These are phyloP conservation scores for Phytophthora citricola DNA, from an alignment of 352 stramenopile species.

Conservation along the genomic window DNA sequence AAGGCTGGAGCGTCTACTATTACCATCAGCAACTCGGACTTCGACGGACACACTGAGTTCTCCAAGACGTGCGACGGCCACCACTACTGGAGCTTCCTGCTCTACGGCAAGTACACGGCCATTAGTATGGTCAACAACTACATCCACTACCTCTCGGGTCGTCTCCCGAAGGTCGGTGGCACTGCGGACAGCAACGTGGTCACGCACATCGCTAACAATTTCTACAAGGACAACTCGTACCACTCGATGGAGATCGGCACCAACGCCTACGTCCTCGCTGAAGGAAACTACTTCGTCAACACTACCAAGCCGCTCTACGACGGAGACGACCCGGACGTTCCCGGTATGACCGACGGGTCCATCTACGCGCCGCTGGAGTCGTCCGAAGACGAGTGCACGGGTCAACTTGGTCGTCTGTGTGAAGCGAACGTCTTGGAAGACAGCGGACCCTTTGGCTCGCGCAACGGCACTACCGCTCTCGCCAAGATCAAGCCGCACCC, in stretches of 20 bases:
- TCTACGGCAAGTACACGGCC: constrained; percentile 14
- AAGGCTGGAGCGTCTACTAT: constrained; percentile 9
- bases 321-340: constrained; percentile 16
- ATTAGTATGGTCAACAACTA: constrained; percentile 17
- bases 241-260: constrained; percentile 14
- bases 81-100: constrained; percentile 42
- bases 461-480: constrained; percentile 9
- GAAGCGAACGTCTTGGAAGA: constrained; percentile 13
- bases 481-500: constrained; percentile 7
- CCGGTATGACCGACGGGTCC: constrained; percentile 8
- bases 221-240: constrained; percentile 12
- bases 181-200: not conserved
- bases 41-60: constrained; percentile 12
- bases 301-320: constrained; percentile 14
- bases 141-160: constrained; percentile 11
- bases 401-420: constrained; percentile 7
- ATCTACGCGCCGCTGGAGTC: constrained; percentile 12
- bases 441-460: constrained; percentile 9
- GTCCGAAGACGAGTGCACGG: constrained; percentile 9
- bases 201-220: constrained; percentile 9
- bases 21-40: constrained; percentile 17
- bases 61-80: constrained; percentile 19
- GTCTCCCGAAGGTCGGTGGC: constrained; percentile 8
- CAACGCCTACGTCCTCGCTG: constrained; percentile 13
- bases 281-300: constrained; percentile 20